Conservation (phyloP, 305 asterid species). For the Solanum hybrid region DNA sequence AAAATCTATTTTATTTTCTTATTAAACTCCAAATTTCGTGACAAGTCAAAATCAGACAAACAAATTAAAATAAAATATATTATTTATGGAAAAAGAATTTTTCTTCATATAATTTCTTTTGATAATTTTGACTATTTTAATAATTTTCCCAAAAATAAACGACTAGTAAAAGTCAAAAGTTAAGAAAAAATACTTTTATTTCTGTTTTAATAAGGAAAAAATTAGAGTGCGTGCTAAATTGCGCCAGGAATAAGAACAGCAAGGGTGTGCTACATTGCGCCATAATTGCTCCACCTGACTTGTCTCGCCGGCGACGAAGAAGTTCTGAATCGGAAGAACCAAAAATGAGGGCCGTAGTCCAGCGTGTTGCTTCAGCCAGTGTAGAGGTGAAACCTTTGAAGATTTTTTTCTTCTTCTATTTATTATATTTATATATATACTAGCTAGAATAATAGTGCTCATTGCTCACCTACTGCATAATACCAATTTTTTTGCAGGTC, state of each 20-base stretch:
- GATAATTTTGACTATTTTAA: not conserved
- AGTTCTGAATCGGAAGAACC: not conserved
- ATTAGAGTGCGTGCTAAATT: not conserved
- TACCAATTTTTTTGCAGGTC: slow-evolving; percentile 35
- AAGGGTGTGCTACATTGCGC: not conserved
- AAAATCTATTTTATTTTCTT: no score
- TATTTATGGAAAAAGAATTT: no score
- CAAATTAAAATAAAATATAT: no score
- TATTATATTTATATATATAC: not conserved
- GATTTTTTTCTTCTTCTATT: not conserved
- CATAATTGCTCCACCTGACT: not conserved
- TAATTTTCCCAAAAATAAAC: not conserved
- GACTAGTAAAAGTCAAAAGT: not conserved
- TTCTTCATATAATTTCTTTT: no score
- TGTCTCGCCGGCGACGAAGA: not conserved
- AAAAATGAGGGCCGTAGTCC: slow-evolving; percentile 73
- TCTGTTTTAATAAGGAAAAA: not conserved
- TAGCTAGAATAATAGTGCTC: not conserved
- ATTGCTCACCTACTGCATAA: slow-evolving; percentile 3
- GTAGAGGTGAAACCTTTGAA: slow-evolving; percentile 43
- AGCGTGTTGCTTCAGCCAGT: slow-evolving; percentile 85
- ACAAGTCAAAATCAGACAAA: not conserved
- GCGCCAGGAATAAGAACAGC: not conserved
- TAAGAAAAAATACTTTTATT: not conserved
- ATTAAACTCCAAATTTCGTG: no score